Evolutionary conservation across 2,329 filamentous ascomycete genomes (phyloP).

Genomic region (Fusarium musae): DNA sequence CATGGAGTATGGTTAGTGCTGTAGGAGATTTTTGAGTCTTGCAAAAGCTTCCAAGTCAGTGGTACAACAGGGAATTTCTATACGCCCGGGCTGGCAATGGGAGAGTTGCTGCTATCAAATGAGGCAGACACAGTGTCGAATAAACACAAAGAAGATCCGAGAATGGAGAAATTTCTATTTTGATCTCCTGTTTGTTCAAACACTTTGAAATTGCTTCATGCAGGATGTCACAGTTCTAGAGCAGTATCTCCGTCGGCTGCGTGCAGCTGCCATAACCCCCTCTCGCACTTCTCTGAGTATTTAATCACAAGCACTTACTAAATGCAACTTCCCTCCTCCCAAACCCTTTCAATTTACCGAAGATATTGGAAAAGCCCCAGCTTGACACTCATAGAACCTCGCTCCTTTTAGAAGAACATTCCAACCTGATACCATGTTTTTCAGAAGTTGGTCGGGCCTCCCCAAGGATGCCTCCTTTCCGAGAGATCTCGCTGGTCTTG

Average conservation of each 20-base stretch:
- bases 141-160: neutral
- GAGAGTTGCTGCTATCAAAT: neutral
- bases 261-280: constrained; percentile 14
- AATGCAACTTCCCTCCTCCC: neutral
- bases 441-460: constrained; percentile 73
- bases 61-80: neutral
- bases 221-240: neutral
- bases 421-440: constrained; percentile 69
- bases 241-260: constrained; percentile 6
- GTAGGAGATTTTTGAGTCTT: neutral
- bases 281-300: neutral
- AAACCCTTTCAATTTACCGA: neutral
- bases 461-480: constrained; percentile 77
- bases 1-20: neutral
- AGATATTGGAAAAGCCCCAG: neutral
- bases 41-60: neutral
- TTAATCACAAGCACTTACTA: constrained; percentile 3
- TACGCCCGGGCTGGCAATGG: neutral
- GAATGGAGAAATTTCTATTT: neutral
- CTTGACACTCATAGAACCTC: neutral
- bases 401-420: neutral
- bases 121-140: neutral
- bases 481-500: constrained; percentile 74
- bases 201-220: neutral
- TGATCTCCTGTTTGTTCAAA: neutral